A percentile compares a stretch with the other conserved stretches of the same genome.
Conservation (phyloP, 2,329 filamentous ascomycete genomes). For the Colletotrichum melonis region DNA sequence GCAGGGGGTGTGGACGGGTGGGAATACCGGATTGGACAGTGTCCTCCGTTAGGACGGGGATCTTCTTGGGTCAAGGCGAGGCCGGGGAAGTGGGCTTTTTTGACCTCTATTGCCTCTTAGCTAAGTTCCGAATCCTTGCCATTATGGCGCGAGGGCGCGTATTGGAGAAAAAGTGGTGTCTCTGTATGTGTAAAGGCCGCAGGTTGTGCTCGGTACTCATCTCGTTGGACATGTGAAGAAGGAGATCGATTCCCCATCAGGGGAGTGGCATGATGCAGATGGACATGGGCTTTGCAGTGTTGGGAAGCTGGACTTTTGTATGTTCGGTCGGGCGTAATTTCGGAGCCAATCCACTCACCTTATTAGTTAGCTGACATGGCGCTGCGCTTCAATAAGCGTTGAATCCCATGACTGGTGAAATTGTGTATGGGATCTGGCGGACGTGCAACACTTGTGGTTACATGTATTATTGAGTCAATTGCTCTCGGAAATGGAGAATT, state of each 20-base stretch:
- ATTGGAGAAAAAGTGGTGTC: not conserved
- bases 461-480: not conserved
- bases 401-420: not conserved
- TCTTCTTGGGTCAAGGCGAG: not conserved
- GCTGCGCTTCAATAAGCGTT: not conserved
- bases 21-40: conserved; percentile 22
- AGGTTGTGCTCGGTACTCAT: not conserved
- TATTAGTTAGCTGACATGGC: not conserved
- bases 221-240: conserved; percentile 28
- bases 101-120: not conserved
- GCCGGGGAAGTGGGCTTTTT: not conserved
- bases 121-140: not conserved
- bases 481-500: not conserved
- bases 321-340: conserved; percentile 10
- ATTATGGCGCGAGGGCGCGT: conserved; percentile 11
- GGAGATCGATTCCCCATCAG: conserved; percentile 20
- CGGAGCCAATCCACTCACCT: not conserved
- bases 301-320: conserved; percentile 7
- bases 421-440: not conserved
- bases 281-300: not conserved
- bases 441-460: not conserved
- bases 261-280: conserved; percentile 13
- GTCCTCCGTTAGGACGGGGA: conserved; percentile 21
- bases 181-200: not conserved
- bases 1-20: conserved; percentile 13